Evolutionary conservation across 2,329 filamentous ascomycete genomes (phyloP).

Genomic region (Hypoxylon sp.): DNA sequence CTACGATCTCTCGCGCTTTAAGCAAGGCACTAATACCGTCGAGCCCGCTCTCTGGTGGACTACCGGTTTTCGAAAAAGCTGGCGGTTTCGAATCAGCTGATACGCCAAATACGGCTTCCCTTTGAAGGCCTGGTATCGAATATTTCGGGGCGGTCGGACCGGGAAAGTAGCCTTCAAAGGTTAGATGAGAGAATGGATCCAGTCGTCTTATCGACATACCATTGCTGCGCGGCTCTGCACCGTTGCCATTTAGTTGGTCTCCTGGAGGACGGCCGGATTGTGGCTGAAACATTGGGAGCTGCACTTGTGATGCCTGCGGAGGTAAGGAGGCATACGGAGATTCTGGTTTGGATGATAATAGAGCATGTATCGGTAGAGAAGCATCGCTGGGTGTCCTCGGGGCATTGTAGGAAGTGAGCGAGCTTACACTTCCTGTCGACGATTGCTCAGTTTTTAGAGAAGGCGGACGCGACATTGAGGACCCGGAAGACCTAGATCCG

Average conservation of each 20-base stretch:
- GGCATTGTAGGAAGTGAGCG: constrained; percentile 51
- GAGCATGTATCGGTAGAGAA: constrained; percentile 62
- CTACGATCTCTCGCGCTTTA: constrained; percentile 67
- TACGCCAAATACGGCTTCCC: constrained; percentile 15
- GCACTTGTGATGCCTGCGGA: constrained; percentile 30
- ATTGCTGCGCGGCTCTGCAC: constrained; percentile 27
- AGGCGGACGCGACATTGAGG: constrained; percentile 49
- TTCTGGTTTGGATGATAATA: constrained; percentile 55
- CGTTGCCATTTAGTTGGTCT: constrained; percentile 23
- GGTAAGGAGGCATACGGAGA: constrained; percentile 30
- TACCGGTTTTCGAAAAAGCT: constrained; percentile 22
- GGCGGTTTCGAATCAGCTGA: constrained; percentile 25
- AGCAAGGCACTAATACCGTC: constrained; percentile 69
- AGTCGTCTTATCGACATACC: constrained; percentile 6
- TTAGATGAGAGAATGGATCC: constrained; percentile 1
- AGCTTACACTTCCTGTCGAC: constrained; percentile 54
- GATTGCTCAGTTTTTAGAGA: constrained; percentile 57
- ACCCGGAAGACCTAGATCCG: constrained; percentile 37
- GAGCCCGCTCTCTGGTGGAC: constrained; percentile 46
- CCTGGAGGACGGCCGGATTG: constrained; percentile 32
- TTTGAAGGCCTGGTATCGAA: constrained; percentile 10
- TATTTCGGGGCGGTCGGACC: constrained; percentile 23
- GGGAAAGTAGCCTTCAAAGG: constrained; percentile 19
- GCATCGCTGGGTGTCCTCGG: constrained; percentile 60
- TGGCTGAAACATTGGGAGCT: constrained; percentile 29